These are phyloP conservation scores for Nissolia schottii DNA, from an alignment of 306 rosid species.

Conservation along the genomic window DNA sequence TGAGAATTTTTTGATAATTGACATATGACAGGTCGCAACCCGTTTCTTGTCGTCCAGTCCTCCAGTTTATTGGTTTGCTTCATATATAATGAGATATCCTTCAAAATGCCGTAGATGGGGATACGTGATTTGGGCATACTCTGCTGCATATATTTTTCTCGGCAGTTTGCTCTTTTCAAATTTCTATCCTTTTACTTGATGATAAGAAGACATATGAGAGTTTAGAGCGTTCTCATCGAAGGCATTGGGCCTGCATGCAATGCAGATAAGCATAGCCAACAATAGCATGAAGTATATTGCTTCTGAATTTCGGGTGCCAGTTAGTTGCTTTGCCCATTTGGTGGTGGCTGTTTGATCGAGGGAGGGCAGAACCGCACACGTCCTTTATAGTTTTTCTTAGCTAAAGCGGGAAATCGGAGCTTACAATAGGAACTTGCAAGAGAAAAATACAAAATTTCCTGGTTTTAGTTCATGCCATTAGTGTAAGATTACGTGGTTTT, in stretches of 20 bases:
- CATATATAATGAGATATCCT: conserved; percentile 49
- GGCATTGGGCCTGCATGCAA: neutral
- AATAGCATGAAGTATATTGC: neutral
- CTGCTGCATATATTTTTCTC: conserved; percentile 67
- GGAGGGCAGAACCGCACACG: neutral
- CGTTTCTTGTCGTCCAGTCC: conserved; percentile 90
- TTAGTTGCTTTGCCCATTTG: conserved; percentile 4
- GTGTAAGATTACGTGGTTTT: no score
- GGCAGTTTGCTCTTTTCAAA: conserved; percentile 86
- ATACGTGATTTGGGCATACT: conserved; percentile 78
- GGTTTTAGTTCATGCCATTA: no score
- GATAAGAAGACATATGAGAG: neutral
- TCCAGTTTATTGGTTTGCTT: conserved; percentile 86
- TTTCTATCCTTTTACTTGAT: conserved; percentile 89
- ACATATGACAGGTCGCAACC: conserved; percentile 70
- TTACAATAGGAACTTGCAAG: no score
- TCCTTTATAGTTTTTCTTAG: no score
- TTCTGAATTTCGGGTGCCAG: neutral
- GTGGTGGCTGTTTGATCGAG: conserved; percentile 6
- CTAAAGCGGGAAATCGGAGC: no score
- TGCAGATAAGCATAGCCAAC: neutral
- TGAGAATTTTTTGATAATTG: conserved; percentile 1
- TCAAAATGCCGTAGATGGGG: conserved; percentile 46
- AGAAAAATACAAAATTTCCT: neutral
- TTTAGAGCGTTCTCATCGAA: neutral